These are phyloP conservation scores for Quercus cerris DNA, from an alignment of 306 rosid species.

Conservation along the genomic window DNA sequence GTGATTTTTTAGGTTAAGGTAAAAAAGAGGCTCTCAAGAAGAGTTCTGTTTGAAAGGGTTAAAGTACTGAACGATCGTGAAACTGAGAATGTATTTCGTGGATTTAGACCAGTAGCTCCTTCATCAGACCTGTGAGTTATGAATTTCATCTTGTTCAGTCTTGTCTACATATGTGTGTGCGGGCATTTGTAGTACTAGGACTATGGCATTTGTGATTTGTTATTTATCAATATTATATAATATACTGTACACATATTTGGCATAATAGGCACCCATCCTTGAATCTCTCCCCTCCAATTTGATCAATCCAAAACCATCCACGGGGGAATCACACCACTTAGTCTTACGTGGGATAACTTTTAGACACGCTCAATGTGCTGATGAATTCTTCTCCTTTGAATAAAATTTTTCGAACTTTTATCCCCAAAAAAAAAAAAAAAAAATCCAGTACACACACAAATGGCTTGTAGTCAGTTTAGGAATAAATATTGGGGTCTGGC, in stretches of 20 bases:
- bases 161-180: background rate
- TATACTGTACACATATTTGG: background rate
- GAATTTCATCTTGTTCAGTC: constrained; percentile 14
- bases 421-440: too few relatives aligned
- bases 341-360: too few relatives aligned
- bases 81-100: constrained; percentile 53
- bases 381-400: too few relatives aligned
- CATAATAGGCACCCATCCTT: background rate
- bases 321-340: too few relatives aligned
- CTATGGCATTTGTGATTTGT: background rate
- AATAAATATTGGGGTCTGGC: background rate
- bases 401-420: too few relatives aligned
- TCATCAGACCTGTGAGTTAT: constrained; percentile 64
- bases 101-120: constrained; percentile 69
- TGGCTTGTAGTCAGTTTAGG: background rate
- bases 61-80: constrained; percentile 49
- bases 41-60: constrained; percentile 61
- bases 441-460: too few relatives aligned
- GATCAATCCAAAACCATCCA: background rate
- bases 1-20: constrained; percentile 54
- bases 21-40: constrained; percentile 65
- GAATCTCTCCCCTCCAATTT: background rate
- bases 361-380: too few relatives aligned
- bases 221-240: background rate
- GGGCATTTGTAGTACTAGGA: background rate